phyloP scores from a whole-genome alignment of 2,329 filamentous ascomycete species.

The Botrytis pseudocinerea region DNA sequence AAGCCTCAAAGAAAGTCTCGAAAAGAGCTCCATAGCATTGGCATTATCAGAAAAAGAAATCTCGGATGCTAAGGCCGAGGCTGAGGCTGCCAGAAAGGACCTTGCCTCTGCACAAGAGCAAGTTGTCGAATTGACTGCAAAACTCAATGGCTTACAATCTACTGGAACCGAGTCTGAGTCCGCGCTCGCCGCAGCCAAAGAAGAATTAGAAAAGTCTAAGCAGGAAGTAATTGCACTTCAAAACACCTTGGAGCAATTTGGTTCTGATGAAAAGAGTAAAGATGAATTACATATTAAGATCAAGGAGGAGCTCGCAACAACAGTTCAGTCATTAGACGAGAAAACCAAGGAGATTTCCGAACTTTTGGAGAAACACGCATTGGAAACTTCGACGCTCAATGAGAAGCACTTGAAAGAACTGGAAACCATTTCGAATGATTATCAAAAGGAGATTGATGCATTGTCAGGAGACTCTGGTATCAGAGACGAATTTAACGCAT shows the following conservation, averaged over 20 bases:
- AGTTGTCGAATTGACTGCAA: constrained; percentile 29
- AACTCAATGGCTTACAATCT: constrained; percentile 46
- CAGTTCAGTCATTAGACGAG: constrained; percentile 37
- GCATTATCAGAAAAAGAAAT: constrained; percentile 44
- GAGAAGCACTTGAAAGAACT: constrained; percentile 58
- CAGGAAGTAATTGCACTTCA: constrained; percentile 52
- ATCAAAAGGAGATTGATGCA: constrained; percentile 65
- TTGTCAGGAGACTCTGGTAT: constrained; percentile 63
- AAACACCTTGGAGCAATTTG: constrained; percentile 50
- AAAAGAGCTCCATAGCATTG: constrained; percentile 35
- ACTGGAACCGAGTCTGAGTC: constrained; percentile 46
- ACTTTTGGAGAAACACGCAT: constrained; percentile 56
- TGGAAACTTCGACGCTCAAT: constrained; percentile 43
- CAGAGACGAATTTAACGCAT: constrained; percentile 62
- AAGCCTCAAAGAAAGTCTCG: constrained; percentile 50
- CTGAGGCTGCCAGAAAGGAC: constrained; percentile 46
- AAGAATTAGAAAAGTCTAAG: constrained; percentile 41
- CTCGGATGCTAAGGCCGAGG: constrained; percentile 51
- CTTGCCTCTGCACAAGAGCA: constrained; percentile 45
- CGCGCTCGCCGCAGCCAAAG: constrained; percentile 46
- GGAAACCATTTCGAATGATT: constrained; percentile 59
- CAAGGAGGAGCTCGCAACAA: constrained; percentile 37
- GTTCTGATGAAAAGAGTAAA: constrained; percentile 44
- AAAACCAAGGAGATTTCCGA: constrained; percentile 44
- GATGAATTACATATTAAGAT: constrained; percentile 38